Percentiles rank a stretch among this genome's conserved stretches.
Evolutionary conservation across 257 asterid genomes (phyloP).

Genomic region (Gentiana macrophylla): DNA sequence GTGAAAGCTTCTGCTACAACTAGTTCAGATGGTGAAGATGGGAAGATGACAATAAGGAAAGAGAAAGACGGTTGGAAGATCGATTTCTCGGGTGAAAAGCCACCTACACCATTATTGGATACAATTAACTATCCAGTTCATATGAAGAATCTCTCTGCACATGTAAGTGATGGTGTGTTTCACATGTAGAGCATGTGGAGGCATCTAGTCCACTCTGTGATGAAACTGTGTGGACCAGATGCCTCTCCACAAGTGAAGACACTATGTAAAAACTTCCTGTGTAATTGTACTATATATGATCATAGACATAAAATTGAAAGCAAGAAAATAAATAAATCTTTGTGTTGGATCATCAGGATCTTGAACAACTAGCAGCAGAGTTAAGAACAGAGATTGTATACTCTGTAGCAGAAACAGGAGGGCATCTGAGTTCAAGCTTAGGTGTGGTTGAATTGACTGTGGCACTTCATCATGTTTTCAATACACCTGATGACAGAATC

Average conservation of each 20-base stretch:
- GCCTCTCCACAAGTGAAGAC: background rate
- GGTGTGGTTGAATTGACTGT: constrained; percentile 67
- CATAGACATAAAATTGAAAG: background rate
- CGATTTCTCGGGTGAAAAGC: constrained; percentile 45
- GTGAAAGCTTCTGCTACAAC: constrained; percentile 34
- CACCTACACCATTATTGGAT: constrained; percentile 50
- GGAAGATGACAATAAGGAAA: constrained; percentile 21
- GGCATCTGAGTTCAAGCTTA: constrained; percentile 55
- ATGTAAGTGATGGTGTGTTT: constrained; percentile 19
- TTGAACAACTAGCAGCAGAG: constrained; percentile 38
- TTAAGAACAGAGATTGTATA: constrained; percentile 54
- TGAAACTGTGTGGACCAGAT: too few species aligned
- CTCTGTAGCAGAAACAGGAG: constrained; percentile 54
- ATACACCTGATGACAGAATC: constrained; percentile 55
- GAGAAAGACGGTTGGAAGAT: constrained; percentile 46
- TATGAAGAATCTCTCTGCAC: constrained; percentile 54
- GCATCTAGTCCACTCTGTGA: too few species aligned
- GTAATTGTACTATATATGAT: background rate
- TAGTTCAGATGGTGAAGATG: constrained; percentile 26
- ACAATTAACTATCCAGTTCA: constrained; percentile 54
- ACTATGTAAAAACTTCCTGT: background rate
- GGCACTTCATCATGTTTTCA: constrained; percentile 66
- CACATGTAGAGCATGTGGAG: too few species aligned
- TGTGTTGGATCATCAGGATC: constrained; percentile 21
- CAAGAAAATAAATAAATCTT: background rate